Conservation (phyloP, 257 asterid genomes). For the Mitragyna speciosa region DNA sequence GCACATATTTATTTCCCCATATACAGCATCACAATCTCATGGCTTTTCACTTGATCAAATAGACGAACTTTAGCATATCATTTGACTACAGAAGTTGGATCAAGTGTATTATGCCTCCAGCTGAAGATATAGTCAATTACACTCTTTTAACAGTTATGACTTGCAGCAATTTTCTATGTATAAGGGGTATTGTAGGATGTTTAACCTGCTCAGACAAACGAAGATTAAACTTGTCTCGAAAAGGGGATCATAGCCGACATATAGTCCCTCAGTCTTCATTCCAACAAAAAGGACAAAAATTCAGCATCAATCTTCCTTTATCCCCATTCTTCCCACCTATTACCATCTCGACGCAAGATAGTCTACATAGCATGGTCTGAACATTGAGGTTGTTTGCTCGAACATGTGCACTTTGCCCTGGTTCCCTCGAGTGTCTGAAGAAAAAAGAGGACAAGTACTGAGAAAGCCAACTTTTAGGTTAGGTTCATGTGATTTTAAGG, state of each 20-base stretch:
- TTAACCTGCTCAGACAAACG: conserved; percentile 5
- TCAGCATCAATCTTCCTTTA: neutral
- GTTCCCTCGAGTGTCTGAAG: conserved; percentile 62
- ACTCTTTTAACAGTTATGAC: too few relatives aligned
- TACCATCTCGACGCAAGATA: conserved; percentile 18
- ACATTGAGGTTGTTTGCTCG: conserved; percentile 6
- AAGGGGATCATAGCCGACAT: neutral
- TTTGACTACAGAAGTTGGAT: neutral
- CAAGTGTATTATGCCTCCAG: neutral
- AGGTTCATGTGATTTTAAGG: conserved; percentile 36
- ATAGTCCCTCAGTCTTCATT: neutral
- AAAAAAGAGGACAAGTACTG: conserved; percentile 11
- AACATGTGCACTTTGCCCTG: conserved; percentile 63
- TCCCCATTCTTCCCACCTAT: conserved; percentile 3
- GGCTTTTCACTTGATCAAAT: neutral
- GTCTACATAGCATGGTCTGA: neutral
- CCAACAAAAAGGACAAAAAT: neutral
- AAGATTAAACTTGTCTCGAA: neutral
- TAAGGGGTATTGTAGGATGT: neutral
- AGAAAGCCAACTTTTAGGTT: conserved; percentile 16
- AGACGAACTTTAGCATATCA: neutral
- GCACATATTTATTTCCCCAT: neutral
- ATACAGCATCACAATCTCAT: neutral
- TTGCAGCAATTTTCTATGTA: neutral
- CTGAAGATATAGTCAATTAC: neutral